Base-by-base conservation (phyloP, 345 rosid genomes). In the Gossypium arboreum region DNA sequence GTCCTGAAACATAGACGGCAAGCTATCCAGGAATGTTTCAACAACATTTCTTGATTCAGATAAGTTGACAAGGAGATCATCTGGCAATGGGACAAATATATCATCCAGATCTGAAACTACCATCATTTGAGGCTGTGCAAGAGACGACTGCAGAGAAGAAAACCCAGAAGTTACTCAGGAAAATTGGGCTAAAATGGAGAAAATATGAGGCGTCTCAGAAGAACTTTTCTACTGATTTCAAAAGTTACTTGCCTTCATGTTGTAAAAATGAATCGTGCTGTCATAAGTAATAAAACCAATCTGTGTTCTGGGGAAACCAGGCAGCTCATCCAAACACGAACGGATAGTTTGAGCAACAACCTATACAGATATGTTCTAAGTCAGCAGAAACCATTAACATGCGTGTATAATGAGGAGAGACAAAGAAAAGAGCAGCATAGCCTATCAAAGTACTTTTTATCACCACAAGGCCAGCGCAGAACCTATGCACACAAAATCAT, bases 51-150 rank as follows among this genome's bases (percentile, higher is more conserved):
- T 90, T 44, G 99, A 93, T 83, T 96, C 99, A 66, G 99, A 89
- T 83, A 96, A 87, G 85, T 96, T 96, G 77, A 96, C 99, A 75
- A 93, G 97, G 80, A 96, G 97, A 85, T 96, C 99, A 83, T 96
- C 98, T 10, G 98, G 98, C 77, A 93, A 81, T 2, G 99, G 99
- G 71, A 92, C 74, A 81, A 96, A 96, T 66, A 96, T 74, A 79
- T 93, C 99, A 79, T 96, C 99, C 58, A 96, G 86, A 83, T 96
- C 99, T 4, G 99, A 86, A 75, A 96, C 94, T 77, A 96, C 98
- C 97, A 96, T 92, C 99, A 96, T 93, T 80, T 96, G 99, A 80
- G 99, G 98, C 80, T 93, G 99, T 54, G 89, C 86, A 85, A 96
- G 84, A 71, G 98, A 93, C 71, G 98, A 92, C 99, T 96, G 91